Base-by-base conservation (phyloP, 2,329 filamentous ascomycete genomes). In the Leptoxyphium fumago region DNA sequence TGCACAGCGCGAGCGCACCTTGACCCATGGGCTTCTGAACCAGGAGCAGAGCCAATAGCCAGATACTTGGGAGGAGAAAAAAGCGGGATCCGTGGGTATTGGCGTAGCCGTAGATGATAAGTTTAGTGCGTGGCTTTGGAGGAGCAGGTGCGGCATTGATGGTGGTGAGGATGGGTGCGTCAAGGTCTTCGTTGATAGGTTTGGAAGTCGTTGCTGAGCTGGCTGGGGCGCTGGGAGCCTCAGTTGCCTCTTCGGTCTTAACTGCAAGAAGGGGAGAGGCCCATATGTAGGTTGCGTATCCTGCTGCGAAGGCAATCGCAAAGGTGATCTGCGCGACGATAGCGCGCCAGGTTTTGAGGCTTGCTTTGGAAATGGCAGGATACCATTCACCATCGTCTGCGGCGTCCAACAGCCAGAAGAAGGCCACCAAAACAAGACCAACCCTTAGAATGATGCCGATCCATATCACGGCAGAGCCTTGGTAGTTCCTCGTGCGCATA, bases 1-100 rank as follows among this genome's bases (percentile, higher is more conserved):
- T 69, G 63, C 91, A 78, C 42, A 96, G 70, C 7, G 77, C 83
- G 42, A 96, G 74, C 1, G 87, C 79, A 41, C 86, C 88, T 46
- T 80, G 80, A 42, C 91, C 91, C 84, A 98, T 93, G 13, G 91
- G 91, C 61, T 96, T 96, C 50, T 89, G 83, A 21, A 96, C 73
- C 7, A 95, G 72, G 43, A 86, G 75, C 45, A 87, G 77, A 1
- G 79, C 82, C 8, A 84, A 72, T 21, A 85, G 72, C 62, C 93
- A 78, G 58, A 88, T 86, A 51, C 85, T 70, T 2, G 87, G 75
- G 6, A 96, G 73, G 29, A 96, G 70, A 52, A 94, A 80, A 64
- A 93, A 96, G 26, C 89, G 82, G 1, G 85, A 82, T 46, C 91
- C 91, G 57, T 94, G 81, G n/a, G 85, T 78, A 58, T 98, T 98